Evolutionary conservation across 805 yeast genomes (phyloP).

Genomic region (Pichia scutulata): DNA sequence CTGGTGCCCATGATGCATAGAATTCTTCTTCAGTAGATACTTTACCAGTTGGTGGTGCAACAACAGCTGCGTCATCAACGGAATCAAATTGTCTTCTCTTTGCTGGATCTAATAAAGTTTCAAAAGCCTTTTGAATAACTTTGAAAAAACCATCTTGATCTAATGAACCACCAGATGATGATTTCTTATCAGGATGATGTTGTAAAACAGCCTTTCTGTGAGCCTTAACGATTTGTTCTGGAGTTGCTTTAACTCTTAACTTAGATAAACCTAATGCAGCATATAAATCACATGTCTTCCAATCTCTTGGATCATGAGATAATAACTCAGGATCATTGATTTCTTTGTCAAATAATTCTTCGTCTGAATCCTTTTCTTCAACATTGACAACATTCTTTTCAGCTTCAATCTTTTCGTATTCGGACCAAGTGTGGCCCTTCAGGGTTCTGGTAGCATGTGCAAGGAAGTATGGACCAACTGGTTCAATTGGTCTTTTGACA

Average conservation of each 20-base stretch:
- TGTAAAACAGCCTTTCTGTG: constrained; percentile 94
- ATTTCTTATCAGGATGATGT: constrained; percentile 98
- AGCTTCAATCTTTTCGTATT: constrained; percentile 89
- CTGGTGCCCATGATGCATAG: constrained; percentile 87
- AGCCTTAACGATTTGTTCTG: constrained; percentile 89
- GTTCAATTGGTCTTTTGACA: constrained; percentile 80
- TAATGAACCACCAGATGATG: constrained; percentile 69
- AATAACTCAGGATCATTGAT: constrained; percentile 65
- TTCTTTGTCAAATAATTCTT: constrained; percentile 54
- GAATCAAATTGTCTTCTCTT: constrained; percentile 94
- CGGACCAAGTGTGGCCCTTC: constrained; percentile 98
- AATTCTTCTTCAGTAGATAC: constrained; percentile 44
- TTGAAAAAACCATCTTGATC: constrained; percentile 96
- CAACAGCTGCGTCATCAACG: constrained; percentile 84
- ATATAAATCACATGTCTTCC: constrained; percentile 95
- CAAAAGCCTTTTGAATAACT: constrained; percentile 95
- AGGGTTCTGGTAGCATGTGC: constrained; percentile 95
- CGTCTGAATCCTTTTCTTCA: constrained; percentile 56
- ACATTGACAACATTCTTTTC: constrained; percentile 70
- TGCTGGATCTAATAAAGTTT: constrained; percentile 73
- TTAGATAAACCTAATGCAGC: constrained; percentile 92
- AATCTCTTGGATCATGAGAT: constrained; percentile 91
- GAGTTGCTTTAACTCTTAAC: constrained; percentile 85
- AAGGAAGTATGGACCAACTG: constrained; percentile 91
- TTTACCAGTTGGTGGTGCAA: constrained; percentile 62